These are phyloP conservation scores for Onygena corvina DNA, from an alignment of 2,329 filamentous ascomycete species.

Conservation along the genomic window DNA sequence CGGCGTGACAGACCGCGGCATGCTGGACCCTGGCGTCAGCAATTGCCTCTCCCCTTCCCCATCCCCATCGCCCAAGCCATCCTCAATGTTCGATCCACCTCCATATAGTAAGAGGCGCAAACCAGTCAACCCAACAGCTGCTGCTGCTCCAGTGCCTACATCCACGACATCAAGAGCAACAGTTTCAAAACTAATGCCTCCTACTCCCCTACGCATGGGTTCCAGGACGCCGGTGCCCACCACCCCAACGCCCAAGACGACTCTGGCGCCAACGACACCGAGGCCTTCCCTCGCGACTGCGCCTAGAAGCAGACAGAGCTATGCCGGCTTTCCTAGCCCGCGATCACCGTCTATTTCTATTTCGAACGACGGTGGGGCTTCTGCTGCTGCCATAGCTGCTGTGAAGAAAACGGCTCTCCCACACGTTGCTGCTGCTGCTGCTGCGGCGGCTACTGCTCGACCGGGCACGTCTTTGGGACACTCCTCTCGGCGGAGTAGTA, in stretches of 20 bases:
- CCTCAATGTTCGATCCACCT: conserved; percentile 30
- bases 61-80: conserved; percentile 20
- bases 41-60: conserved; percentile 17
- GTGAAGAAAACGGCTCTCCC: conserved; percentile 8
- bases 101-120: conserved; percentile 32
- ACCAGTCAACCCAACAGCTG: conserved; percentile 15
- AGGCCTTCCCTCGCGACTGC: conserved; percentile 18
- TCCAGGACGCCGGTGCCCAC: background rate
- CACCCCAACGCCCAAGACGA: background rate
- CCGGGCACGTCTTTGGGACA: conserved; percentile 33
- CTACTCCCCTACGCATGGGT: conserved; percentile 14
- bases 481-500: conserved; percentile 29
- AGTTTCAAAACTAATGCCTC: conserved; percentile 12
- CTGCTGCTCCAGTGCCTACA: conserved; percentile 10
- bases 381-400: background rate
- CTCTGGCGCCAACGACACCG: background rate
- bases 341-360: conserved; percentile 9
- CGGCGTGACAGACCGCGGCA: conserved; percentile 4
- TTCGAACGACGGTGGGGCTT: background rate
- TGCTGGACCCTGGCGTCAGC: conserved; percentile 3
- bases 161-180: conserved; percentile 13
- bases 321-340: conserved; percentile 23
- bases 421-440: no score
- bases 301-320: conserved; percentile 31
- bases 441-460: background rate